A percentile compares a stretch with the other conserved stretches of the same genome.
phyloP scores from a whole-genome alignment of 176 grass and related monocot genomes.

The Carex myosuroides region DNA sequence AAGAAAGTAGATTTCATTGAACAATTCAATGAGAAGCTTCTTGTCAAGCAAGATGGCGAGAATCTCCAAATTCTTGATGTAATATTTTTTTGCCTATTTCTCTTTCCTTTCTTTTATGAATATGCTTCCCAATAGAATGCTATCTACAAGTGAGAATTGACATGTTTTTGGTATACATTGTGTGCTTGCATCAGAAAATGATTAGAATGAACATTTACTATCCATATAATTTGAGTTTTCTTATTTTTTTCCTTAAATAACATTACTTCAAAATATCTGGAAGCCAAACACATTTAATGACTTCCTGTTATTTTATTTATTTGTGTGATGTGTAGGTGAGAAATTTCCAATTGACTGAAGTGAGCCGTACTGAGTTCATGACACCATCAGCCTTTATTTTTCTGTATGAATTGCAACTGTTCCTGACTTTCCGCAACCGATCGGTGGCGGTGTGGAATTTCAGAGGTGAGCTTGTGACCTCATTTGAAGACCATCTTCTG shows the following conservation, averaged over 20 bases:
- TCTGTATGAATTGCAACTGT: slow-evolving; percentile 77
- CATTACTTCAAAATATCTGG: background rate
- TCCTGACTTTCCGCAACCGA: slow-evolving; percentile 67
- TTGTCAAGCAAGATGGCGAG: slow-evolving; percentile 86
- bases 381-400: slow-evolving; percentile 92
- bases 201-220: background rate
- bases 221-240: background rate
- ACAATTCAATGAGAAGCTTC: slow-evolving; percentile 90
- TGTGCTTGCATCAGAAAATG: background rate
- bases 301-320: slow-evolving; percentile 24
- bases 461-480: slow-evolving; percentile 82
- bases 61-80: slow-evolving; percentile 98
- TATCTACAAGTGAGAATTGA: background rate
- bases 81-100: slow-evolving; percentile 16
- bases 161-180: background rate
- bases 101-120: background rate
- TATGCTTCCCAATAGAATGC: background rate
- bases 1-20: slow-evolving; percentile 96
- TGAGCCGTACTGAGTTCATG: slow-evolving; percentile 82
- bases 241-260: background rate
- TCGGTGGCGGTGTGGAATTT: slow-evolving; percentile 94
- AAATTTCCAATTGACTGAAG: slow-evolving; percentile 71
- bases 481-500: slow-evolving; percentile 87
- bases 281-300: background rate
- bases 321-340: slow-evolving; percentile 41